A percentile compares a stretch with the other conserved stretches of the same genome.
These are phyloP conservation scores for Murraya koenigii DNA, from an alignment of 345 rosid species.

Conservation along the genomic window DNA sequence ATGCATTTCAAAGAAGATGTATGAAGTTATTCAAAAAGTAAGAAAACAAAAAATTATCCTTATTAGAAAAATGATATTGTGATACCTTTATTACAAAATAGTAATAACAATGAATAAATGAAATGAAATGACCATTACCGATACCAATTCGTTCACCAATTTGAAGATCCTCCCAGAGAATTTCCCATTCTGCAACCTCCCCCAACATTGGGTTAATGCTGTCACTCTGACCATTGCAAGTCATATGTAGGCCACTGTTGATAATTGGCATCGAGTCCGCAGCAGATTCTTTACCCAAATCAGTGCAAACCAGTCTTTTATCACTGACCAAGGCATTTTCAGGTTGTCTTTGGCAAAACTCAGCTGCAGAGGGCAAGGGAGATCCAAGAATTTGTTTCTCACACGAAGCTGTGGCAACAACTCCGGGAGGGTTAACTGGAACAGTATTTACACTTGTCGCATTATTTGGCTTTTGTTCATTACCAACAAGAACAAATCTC, in stretches of 20 bases:
- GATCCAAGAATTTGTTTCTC: conserved; percentile 25
- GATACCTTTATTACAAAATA: neutral
- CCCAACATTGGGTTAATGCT: conserved; percentile 64
- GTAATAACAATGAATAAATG: too few species aligned
- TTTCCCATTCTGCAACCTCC: conserved; percentile 88
- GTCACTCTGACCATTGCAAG: conserved; percentile 43
- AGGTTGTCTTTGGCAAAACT: conserved; percentile 33
- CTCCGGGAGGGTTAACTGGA: conserved; percentile 12
- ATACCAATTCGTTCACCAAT: conserved; percentile 99
- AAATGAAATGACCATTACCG: conserved; percentile 45
- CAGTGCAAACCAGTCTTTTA: conserved; percentile 20
- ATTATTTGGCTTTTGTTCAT: conserved; percentile 20
- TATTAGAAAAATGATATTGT: neutral
- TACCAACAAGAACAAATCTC: conserved; percentile 26
- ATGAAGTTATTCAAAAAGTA: neutral
- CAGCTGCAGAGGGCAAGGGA: conserved; percentile 30
- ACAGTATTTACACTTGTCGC: conserved; percentile 18
- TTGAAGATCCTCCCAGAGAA: conserved; percentile 91
- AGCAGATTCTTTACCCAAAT: conserved; percentile 35
- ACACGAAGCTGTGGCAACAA: conserved; percentile 12
- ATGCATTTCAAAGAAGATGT: neutral
- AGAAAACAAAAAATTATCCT: neutral
- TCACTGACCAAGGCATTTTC: conserved; percentile 29
- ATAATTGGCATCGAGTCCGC: conserved; percentile 28
- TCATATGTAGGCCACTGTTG: conserved; percentile 26